phyloP scores from a whole-genome alignment of 768 basidiomycete genomes.

The Auricularia sp. region DNA sequence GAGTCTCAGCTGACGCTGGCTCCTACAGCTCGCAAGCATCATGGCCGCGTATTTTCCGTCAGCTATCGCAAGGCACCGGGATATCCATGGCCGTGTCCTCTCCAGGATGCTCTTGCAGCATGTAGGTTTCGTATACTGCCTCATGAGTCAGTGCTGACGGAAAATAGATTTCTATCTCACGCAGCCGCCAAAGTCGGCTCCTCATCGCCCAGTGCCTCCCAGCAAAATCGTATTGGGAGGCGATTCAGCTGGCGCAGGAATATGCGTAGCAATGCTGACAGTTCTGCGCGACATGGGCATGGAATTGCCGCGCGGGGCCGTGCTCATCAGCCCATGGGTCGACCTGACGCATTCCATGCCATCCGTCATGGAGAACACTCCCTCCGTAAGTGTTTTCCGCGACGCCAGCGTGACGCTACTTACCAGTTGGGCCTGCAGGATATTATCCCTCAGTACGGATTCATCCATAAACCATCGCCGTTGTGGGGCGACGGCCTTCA shows the following conservation, averaged over 20 bases:
- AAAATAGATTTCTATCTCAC: conserved; percentile 75
- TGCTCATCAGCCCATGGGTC: conserved; percentile 92
- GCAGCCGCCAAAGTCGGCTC: conserved; percentile 67
- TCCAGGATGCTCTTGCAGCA: conserved; percentile 83
- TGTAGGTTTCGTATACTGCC: conserved; percentile 40
- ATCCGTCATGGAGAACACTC: conserved; percentile 73
- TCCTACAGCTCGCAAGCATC: conserved; percentile 83
- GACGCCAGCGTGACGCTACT: neutral
- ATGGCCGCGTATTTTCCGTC: conserved; percentile 76
- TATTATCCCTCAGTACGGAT: conserved; percentile 67
- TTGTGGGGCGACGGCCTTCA: conserved; percentile 32
- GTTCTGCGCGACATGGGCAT: conserved; percentile 75
- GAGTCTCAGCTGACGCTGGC: conserved; percentile 49
- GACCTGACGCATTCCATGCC: conserved; percentile 93
- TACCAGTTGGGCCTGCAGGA: conserved; percentile 39
- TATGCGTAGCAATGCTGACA: conserved; percentile 75
- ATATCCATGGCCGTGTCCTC: conserved; percentile 88
- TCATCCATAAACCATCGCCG: conserved; percentile 63
- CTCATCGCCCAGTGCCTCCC: conserved; percentile 76
- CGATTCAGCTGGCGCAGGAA: conserved; percentile 88
- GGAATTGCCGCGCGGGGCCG: conserved; percentile 76
- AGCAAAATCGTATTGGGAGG: conserved; percentile 77
- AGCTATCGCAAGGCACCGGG: conserved; percentile 77
- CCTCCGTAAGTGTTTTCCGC: conserved; percentile 43
- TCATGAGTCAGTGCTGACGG: conserved; percentile 1